These are phyloP conservation scores for Furcasterigmium furcatum DNA, from an alignment of 2,329 filamentous ascomycete species.

Conservation along the genomic window DNA sequence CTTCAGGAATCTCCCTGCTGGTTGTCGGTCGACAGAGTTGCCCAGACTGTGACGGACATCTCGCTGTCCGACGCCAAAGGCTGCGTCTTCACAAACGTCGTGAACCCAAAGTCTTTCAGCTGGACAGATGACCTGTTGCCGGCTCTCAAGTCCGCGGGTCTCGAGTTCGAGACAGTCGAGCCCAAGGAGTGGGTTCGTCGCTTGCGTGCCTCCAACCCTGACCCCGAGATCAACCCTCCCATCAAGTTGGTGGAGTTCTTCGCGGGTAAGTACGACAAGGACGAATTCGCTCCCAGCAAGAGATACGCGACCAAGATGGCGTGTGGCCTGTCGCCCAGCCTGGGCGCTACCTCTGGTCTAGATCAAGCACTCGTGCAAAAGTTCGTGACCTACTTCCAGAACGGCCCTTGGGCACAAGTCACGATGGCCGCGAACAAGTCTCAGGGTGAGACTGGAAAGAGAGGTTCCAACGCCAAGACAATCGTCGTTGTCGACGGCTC, in stretches of 20 bases:
- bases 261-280: slow-evolving; percentile 25
- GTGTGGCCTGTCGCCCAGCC: slow-evolving; percentile 39
- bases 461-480: no score
- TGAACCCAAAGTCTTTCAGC: slow-evolving; percentile 42
- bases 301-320: slow-evolving; percentile 32
- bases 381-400: slow-evolving; percentile 29
- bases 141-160: slow-evolving; percentile 35
- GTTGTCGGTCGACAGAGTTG: slow-evolving; percentile 43
- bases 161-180: slow-evolving; percentile 41
- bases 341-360: slow-evolving; percentile 28
- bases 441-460: no score
- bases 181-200: slow-evolving; percentile 39
- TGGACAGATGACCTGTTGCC: slow-evolving; percentile 50
- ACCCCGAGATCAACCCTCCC: slow-evolving; percentile 43
- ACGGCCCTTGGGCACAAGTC: slow-evolving; percentile 32
- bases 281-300: slow-evolving; percentile 41
- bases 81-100: slow-evolving; percentile 41
- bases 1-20: slow-evolving; percentile 41
- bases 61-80: slow-evolving; percentile 19
- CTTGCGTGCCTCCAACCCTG: slow-evolving; percentile 37
- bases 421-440: no score
- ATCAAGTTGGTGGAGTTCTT: slow-evolving; percentile 54
- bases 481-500: no score
- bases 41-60: slow-evolving; percentile 35
- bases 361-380: slow-evolving; percentile 29